These are phyloP conservation scores for Nemania sp. DNA, from an alignment of 2,329 filamentous ascomycete species.

Conservation along the genomic window DNA sequence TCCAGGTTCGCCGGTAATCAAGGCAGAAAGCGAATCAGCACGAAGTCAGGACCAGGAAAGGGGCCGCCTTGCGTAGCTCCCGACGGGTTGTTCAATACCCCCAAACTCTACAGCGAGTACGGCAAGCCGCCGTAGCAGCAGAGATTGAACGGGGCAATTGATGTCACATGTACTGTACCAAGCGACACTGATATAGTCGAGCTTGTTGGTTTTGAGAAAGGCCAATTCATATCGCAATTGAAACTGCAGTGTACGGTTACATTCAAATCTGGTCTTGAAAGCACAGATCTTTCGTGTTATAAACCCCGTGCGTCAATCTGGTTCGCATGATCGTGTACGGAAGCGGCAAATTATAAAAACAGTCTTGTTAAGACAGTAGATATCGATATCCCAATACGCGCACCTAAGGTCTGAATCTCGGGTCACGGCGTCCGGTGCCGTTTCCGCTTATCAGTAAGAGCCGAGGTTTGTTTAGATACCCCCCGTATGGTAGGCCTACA, in stretches of 20 bases:
- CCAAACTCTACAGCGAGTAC: slow-evolving; percentile 5
- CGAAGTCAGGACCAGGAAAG: slow-evolving; percentile 12
- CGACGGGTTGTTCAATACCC: slow-evolving; percentile 8
- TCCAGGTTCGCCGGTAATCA: slow-evolving; percentile 26
- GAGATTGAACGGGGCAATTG: slow-evolving; percentile 27
- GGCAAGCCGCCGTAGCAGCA: slow-evolving; percentile 17
- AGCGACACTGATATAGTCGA: slow-evolving; percentile 7
- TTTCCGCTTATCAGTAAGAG: background rate
- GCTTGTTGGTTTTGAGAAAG: background rate
- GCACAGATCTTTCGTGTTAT: background rate
- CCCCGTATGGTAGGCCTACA: background rate
- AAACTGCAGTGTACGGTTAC: background rate
- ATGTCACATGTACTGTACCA: slow-evolving; percentile 24
- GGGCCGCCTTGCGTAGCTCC: slow-evolving; percentile 8
- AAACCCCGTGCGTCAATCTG: background rate
- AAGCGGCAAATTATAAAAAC: too few relatives aligned
- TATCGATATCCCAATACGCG: background rate
- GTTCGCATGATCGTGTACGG: background rate
- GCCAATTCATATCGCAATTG: background rate
- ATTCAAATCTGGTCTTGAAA: background rate
- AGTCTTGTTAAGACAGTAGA: too few relatives aligned
- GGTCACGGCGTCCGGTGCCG: background rate
- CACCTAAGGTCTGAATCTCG: background rate
- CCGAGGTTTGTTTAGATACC: slow-evolving; percentile 7
- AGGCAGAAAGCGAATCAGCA: slow-evolving; percentile 18